Evolutionary conservation across 306 rosid genomes (phyloP), one percentile per base, ranked within the genome.

Genomic region (Castanospermum australe): DNA sequence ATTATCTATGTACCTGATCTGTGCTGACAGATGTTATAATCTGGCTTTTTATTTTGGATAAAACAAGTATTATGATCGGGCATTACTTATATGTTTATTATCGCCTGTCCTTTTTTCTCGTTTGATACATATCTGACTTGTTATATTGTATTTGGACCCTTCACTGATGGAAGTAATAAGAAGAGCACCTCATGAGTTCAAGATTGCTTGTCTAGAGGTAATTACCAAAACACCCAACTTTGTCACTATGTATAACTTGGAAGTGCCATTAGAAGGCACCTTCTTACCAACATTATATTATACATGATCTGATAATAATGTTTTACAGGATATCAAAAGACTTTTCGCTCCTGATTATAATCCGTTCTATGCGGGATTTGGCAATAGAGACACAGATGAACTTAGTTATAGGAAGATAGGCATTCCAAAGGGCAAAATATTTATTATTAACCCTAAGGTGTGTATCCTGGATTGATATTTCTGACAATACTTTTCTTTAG

Each of bases 151-250:
- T 75, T 79, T 73, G 64, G 36, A 1, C 48, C 61, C 35, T 71
- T 76, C 51, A 14, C 64, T 80, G 55, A 81, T 88, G 71, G 61
- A 88, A 95, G 99, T 95, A 35, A 92, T 95, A 82, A 85, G 99
- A 91, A 90, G 99, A 88, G 98, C 99, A 67, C 99, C 99, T 6
- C 99, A 95, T 39, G 99, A 95, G 79, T 95, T 95, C 89, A 95
- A 95, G 90, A 95, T 95, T 67, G 98, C 98, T 17, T 95, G 99
- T 83, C 87, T 95, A 81, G 97, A 95, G 98, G 99, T 95, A 88
- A 85, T 24, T 77, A 2, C 33, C 33, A 12, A 52, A 78, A 64
- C 52, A 57, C 61, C 10, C 13, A 66, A 79, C 50, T 67, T 18
- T 25, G 59, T 15, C 45, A 67, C 39, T 74, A 57, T 21, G 2